Conservation (phyloP, 371 early-diverging fungal species). For the Racocetra persica region DNA sequence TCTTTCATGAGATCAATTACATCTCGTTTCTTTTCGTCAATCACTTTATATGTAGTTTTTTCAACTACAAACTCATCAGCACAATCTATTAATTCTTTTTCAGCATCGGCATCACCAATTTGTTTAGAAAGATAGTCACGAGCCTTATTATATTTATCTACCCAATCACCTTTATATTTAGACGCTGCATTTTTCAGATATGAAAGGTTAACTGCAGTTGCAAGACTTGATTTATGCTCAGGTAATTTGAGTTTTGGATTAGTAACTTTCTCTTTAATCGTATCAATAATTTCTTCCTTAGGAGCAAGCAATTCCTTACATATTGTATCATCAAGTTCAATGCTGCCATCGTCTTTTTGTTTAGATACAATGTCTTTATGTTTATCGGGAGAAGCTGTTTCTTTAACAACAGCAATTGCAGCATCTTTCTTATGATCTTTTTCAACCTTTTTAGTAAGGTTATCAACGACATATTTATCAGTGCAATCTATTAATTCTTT, state of each 20-base stretch:
- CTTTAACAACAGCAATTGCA: too few species aligned
- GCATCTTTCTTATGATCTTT: too few species aligned
- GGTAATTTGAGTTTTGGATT: background rate
- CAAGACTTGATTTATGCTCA: too few species aligned
- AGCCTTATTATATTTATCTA: conserved; percentile 11
- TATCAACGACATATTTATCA: too few species aligned
- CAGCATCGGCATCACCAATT: conserved; percentile 4
- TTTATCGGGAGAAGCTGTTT: background rate
- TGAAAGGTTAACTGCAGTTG: too few species aligned
- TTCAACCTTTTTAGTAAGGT: too few species aligned
- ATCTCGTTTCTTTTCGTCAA: background rate
- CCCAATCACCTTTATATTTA: background rate
- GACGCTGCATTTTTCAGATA: conserved; percentile 15
- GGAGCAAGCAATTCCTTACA: background rate
- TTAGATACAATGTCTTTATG: background rate
- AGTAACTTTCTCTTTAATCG: background rate
- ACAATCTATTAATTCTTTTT: background rate
- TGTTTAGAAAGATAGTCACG: background rate
- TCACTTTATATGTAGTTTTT: too few species aligned
- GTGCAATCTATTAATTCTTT: too few species aligned
- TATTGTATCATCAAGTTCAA: too few species aligned
- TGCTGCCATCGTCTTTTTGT: too few species aligned
- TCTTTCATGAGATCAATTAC: too few species aligned
- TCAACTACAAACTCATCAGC: background rate
- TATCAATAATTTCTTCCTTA: background rate